Evolutionary conservation across 192 early-diverging fungal species (phyloP), one percentile per base, ranked within the genome.

Genomic region (Entomortierella chlamydospora): DNA sequence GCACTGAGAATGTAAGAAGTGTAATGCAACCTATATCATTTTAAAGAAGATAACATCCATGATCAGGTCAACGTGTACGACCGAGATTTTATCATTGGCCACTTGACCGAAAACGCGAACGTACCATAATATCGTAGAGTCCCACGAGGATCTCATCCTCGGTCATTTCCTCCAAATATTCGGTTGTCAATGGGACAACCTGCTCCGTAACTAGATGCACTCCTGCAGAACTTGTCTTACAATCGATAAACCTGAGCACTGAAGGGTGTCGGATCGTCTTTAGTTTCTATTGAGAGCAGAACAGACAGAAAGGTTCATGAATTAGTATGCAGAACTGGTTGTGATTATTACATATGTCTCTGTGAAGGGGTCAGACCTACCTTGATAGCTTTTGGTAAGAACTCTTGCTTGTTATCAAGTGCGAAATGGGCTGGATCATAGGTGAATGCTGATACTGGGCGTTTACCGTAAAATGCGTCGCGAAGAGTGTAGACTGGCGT

Each of bases 1-100:
- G 42, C 76, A 79, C 45, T 79, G 76, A n/a, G 76, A 79, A 23
- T 79, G 76, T 57, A 79, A 58, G 45, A 79, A 79, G 42, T 79
- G 76, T 51, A 79, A 31, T 42, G 76, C 76, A 45, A 79, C 68
- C 76, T 79, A 61, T 63, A 8, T 2, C 11, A 59, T 1, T 12
- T 12, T 33, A 53, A 33, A 47, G 18, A 45, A 29, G 26, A 55
- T 10, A 37, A 37, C 33, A 20, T 2, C 52, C 31, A 37, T 57
- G 28, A 10, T 57, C 45, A 17, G 45, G 20, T 47, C 39, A 23
- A 43, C 10, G 22, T 1, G 6, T 9, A 42, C 34, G 34, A 57
- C n/a, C n/a, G n/a, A n/a, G n/a, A n/a, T n/a, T n/a, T n/a, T n/a
- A n/a, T n/a, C n/a, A n/a, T n/a, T n/a, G n/a, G 34, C 34, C 34